Conservation (phyloP, 139 green algal genomes). For the Gonium pectorale region DNA sequence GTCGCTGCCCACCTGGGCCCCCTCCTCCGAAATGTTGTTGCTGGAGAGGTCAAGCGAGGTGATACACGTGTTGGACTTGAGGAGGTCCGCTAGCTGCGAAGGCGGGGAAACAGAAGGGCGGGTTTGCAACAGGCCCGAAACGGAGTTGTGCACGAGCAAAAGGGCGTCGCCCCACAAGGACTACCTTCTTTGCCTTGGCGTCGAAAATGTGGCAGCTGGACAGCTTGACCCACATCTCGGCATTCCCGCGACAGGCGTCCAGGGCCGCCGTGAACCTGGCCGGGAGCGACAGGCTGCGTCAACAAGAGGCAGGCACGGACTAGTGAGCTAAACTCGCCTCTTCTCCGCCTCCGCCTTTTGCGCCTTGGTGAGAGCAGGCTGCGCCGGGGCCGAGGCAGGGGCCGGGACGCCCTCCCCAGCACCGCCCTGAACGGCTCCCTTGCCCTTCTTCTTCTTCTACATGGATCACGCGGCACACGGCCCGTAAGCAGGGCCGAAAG, state of each 20-base stretch:
- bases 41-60: conserved; percentile 70
- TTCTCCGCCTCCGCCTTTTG: conserved; percentile 49
- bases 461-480: too few relatives aligned
- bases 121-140: too few relatives aligned
- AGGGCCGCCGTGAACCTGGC: conserved; percentile 54
- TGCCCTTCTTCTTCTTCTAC: conserved; percentile 58
- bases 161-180: too few relatives aligned
- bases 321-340: too few relatives aligned
- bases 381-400: background rate
- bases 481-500: too few relatives aligned
- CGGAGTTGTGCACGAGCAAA: too few relatives aligned
- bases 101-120: too few relatives aligned
- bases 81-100: conserved; percentile 67
- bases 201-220: conserved; percentile 52
- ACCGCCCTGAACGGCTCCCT: background rate
- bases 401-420: background rate
- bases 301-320: too few relatives aligned
- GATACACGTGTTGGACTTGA: conserved; percentile 67
- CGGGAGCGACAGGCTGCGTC: background rate
- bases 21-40: conserved; percentile 74
- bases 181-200: conserved; percentile 60
- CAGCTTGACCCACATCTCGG: conserved; percentile 72
- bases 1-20: conserved; percentile 55
- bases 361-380: conserved; percentile 19
- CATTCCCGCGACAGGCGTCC: conserved; percentile 19